Percentiles rank a stretch among this genome's conserved stretches.
These are phyloP conservation scores for Pseudogymnoascus sp. DNA, from an alignment of 2,329 filamentous ascomycete genomes.

Conservation along the genomic window DNA sequence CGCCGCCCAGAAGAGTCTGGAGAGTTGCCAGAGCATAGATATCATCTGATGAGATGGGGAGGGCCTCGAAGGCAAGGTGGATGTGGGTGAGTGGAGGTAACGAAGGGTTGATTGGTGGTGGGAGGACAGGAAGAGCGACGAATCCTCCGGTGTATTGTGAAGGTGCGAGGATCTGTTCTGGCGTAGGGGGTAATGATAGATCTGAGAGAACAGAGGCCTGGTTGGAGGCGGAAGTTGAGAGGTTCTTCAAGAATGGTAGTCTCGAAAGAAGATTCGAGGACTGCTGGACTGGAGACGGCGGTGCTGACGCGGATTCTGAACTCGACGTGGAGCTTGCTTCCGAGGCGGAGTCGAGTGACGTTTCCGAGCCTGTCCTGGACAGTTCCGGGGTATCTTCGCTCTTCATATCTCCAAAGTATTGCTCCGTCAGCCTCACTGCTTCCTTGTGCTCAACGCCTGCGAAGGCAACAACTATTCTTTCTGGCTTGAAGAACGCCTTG, in stretches of 20 bases:
- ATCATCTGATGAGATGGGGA: slow-evolving; percentile 82
- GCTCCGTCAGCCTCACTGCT: slow-evolving; percentile 71
- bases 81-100: slow-evolving; percentile 82
- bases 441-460: slow-evolving; percentile 79
- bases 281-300: slow-evolving; percentile 39
- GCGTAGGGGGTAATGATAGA: slow-evolving; percentile 37
- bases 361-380: slow-evolving; percentile 53
- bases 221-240: slow-evolving; percentile 66
- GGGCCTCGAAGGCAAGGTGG: slow-evolving; percentile 90
- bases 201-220: slow-evolving; percentile 50
- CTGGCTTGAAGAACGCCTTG: slow-evolving; percentile 76
- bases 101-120: slow-evolving; percentile 69
- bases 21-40: slow-evolving; percentile 95
- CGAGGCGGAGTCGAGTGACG: slow-evolving; percentile 41
- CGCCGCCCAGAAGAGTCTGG: slow-evolving; percentile 90
- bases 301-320: slow-evolving; percentile 31
- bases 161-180: slow-evolving; percentile 53
- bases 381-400: slow-evolving; percentile 41
- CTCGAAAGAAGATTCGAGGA: slow-evolving; percentile 69
- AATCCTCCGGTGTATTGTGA: slow-evolving; percentile 93
- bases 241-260: slow-evolving; percentile 83
- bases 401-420: slow-evolving; percentile 90
- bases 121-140: slow-evolving; percentile 74
- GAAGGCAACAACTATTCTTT: slow-evolving; percentile 90
- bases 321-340: slow-evolving; percentile 27